Conservation (phyloP, 2,329 filamentous ascomycete species). For the Niveomyces coronatus region DNA sequence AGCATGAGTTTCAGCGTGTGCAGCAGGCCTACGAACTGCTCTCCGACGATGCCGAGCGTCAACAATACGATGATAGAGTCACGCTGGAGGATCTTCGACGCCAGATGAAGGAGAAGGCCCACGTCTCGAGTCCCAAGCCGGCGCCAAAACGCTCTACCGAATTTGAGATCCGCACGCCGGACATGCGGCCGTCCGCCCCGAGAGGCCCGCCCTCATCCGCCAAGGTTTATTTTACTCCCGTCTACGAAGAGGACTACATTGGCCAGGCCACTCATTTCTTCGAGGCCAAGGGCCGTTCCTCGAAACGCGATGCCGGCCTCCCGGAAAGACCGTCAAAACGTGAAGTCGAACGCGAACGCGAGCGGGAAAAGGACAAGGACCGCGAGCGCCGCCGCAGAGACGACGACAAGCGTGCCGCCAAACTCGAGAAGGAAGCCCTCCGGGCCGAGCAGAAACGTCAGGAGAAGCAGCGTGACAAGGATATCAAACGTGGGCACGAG, state of each 20-base stretch:
- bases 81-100: slow-evolving; percentile 56
- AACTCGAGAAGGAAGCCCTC: slow-evolving; percentile 23
- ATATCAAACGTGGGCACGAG: slow-evolving; percentile 26
- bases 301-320: slow-evolving; percentile 39
- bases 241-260: slow-evolving; percentile 37
- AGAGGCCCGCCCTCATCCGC: slow-evolving; percentile 23
- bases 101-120: slow-evolving; percentile 34
- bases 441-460: slow-evolving; percentile 24
- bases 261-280: slow-evolving; percentile 28
- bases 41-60: slow-evolving; percentile 61
- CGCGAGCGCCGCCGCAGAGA: slow-evolving; percentile 8
- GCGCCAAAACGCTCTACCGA: slow-evolving; percentile 24
- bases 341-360: slow-evolving; percentile 28
- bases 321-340: slow-evolving; percentile 34
- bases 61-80: slow-evolving; percentile 68
- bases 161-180: slow-evolving; percentile 40
- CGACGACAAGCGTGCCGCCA: slow-evolving; percentile 16
- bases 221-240: slow-evolving; percentile 26
- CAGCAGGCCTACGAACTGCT: slow-evolving; percentile 90
- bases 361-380: slow-evolving; percentile 22
- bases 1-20: slow-evolving; percentile 83
- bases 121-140: slow-evolving; percentile 33
- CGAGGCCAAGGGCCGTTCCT: slow-evolving; percentile 28
- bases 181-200: slow-evolving; percentile 35
- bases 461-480: slow-evolving; percentile 28